These are phyloP conservation scores for Castanospermum australe DNA, from an alignment of 306 rosid species.

Conservation along the genomic window DNA sequence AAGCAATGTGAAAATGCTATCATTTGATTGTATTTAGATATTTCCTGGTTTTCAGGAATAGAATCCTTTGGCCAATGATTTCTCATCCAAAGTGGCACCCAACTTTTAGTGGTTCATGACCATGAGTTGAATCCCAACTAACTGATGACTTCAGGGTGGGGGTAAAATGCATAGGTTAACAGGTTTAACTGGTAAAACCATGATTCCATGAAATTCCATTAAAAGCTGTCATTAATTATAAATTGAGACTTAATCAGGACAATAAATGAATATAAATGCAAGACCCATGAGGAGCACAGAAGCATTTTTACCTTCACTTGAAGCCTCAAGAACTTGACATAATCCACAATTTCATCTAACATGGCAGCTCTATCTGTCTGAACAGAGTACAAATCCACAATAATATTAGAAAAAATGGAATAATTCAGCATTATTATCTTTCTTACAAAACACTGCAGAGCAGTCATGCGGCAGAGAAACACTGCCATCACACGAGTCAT, in stretches of 20 bases:
- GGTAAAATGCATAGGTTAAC: constrained; percentile 3
- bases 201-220: background rate
- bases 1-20: background rate
- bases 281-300: background rate
- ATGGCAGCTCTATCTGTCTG: constrained; percentile 99
- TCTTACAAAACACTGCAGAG: constrained; percentile 9
- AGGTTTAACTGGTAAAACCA: background rate
- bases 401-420: constrained; percentile 24
- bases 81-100: constrained; percentile 23
- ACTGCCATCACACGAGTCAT: constrained; percentile 7
- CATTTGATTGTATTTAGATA: background rate
- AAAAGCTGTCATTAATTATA: background rate
- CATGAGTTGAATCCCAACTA: constrained; percentile 17
- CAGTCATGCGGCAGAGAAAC: constrained; percentile 15
- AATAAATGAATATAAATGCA: background rate
- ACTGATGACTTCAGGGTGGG: background rate
- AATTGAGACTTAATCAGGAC: background rate
- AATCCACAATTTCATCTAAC: constrained; percentile 98
- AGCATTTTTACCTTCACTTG: constrained; percentile 80
- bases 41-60: background rate
- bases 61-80: background rate
- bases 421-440: background rate
- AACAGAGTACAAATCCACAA: constrained; percentile 6
- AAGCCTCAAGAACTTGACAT: constrained; percentile 95
- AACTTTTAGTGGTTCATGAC: constrained; percentile 8